phyloP scores from a whole-genome alignment of 106 monocot genomes.

The Gastrodia elata region DNA sequence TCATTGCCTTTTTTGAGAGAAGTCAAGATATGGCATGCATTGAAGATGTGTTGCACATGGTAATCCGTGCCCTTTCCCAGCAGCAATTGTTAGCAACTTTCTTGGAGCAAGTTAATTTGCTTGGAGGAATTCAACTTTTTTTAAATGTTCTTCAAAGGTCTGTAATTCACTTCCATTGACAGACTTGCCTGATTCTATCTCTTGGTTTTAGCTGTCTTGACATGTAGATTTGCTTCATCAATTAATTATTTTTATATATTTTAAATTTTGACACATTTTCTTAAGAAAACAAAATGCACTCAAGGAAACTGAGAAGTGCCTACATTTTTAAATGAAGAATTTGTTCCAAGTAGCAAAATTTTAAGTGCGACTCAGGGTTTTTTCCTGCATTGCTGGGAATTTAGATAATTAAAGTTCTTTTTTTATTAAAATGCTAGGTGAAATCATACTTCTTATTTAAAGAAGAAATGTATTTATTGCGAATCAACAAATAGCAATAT shows the following conservation, averaged over 20 bases:
- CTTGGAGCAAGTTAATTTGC: constrained; percentile 77
- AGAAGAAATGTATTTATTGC: no score
- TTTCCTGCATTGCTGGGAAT: no score
- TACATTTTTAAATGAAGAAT: neutral
- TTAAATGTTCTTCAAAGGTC: constrained; percentile 89
- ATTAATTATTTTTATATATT: neutral
- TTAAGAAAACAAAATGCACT: neutral
- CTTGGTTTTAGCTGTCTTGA: neutral
- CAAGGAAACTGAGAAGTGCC: neutral
- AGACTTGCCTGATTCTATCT: neutral
- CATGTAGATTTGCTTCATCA: neutral
- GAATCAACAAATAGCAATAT: no score
- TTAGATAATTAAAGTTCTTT: no score
- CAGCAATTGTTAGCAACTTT: constrained; percentile 56
- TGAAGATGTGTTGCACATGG: constrained; percentile 95
- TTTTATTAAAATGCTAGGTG: no score
- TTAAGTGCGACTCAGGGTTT: no score
- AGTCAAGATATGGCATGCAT: constrained; percentile 87
- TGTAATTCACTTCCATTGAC: constrained; percentile 1
- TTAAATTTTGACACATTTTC: neutral
- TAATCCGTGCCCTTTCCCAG: constrained; percentile 76
- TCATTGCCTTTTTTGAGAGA: constrained; percentile 78
- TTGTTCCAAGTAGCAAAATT: no score
- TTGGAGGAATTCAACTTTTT: constrained; percentile 78
- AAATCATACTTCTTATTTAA: no score